phyloP scores from a whole-genome alignment of 1,139 yeast genomes.

The Suhomyces terraborum region DNA sequence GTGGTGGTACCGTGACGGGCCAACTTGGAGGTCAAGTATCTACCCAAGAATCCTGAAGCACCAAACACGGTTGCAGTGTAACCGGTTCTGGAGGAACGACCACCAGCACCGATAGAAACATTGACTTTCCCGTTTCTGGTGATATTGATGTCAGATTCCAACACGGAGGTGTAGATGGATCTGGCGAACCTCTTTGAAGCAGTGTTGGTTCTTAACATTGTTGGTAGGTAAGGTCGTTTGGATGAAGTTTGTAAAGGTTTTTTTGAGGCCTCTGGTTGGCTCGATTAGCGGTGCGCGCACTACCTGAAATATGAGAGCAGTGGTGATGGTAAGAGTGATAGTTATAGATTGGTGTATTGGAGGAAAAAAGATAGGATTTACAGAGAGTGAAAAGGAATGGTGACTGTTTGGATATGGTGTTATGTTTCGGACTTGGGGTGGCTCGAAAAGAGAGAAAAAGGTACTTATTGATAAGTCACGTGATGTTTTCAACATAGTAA shows the following conservation, averaged over 20 bases:
- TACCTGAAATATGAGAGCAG: neutral
- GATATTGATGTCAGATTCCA: slow-evolving; percentile 66
- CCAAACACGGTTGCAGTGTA: slow-evolving; percentile 90
- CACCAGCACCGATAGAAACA: slow-evolving; percentile 72
- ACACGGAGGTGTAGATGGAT: slow-evolving; percentile 44
- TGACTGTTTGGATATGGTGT: too few species aligned
- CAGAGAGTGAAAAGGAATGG: too few species aligned
- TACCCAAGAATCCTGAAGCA: slow-evolving; percentile 77
- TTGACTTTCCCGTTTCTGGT: slow-evolving; percentile 76
- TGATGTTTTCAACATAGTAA: too few species aligned
- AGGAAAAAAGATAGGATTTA: neutral
- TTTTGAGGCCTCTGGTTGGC: slow-evolving; percentile 29
- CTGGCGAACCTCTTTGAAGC: slow-evolving; percentile 27
- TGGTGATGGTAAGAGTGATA: neutral
- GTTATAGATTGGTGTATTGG: neutral
- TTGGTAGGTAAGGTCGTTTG: too few species aligned
- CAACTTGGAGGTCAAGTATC: slow-evolving; percentile 68
- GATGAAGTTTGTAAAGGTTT: slow-evolving; percentile 11
- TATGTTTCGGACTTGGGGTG: too few species aligned
- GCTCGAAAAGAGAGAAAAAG: too few species aligned
- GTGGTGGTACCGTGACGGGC: slow-evolving; percentile 82
- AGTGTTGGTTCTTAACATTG: slow-evolving; percentile 36
- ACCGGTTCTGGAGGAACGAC: slow-evolving; percentile 88
- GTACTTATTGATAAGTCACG: too few species aligned
- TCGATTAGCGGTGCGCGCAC: slow-evolving; percentile 14